Percentiles rank a stretch among this genome's conserved stretches.
Conservation (phyloP, 225 moss, liverwort and hornwort genomes). For the Bryum argenteum region DNA sequence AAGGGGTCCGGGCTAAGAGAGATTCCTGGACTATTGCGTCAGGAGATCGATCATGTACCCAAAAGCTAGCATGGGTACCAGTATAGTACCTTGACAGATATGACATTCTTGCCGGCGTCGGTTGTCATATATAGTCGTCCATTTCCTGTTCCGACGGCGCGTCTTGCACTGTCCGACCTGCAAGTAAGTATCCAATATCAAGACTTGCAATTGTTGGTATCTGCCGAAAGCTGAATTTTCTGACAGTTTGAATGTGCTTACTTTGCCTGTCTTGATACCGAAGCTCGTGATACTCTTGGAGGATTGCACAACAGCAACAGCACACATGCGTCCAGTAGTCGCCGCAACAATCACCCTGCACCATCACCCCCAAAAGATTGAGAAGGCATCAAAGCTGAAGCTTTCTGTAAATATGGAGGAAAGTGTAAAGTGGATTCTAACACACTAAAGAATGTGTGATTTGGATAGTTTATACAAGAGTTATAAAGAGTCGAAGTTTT, state of each 20-base stretch:
- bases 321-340: constrained; percentile 55
- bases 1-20: no score
- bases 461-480: not conserved
- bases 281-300: constrained; percentile 57
- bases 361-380: not conserved
- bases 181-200: constrained; percentile 12
- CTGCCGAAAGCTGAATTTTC: no score
- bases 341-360: constrained; percentile 50
- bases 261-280: constrained; percentile 46
- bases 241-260: constrained; percentile 11
- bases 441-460: not conserved
- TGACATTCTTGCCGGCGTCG: not conserved
- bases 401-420: no score
- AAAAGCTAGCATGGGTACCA: no score
- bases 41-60: no score
- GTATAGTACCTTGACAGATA: constrained; percentile 2
- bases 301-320: constrained; percentile 61
- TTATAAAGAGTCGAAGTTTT: no score
- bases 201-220: no score
- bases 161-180: constrained; percentile 37
- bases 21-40: no score
- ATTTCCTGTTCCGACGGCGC: constrained; percentile 54
- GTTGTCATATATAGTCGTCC: constrained; percentile 36
- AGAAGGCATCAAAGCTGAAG: not conserved
- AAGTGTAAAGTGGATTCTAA: no score